Percentiles rank a stretch among this genome's conserved stretches.
Evolutionary conservation across 2,329 filamentous ascomycete species (phyloP).

Genomic region (Cyanodermella asteris): DNA sequence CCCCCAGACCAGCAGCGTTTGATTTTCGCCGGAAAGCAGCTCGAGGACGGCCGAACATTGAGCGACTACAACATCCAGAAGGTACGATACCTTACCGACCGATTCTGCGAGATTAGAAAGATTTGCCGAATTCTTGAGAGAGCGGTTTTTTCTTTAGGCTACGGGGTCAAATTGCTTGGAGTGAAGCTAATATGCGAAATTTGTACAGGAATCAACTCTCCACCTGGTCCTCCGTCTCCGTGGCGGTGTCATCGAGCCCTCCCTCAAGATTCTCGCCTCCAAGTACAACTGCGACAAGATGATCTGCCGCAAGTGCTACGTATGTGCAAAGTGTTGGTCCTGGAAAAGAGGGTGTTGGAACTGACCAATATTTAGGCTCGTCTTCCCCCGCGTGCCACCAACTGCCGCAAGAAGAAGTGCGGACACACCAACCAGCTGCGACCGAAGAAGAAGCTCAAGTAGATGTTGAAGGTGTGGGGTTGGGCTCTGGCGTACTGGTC

Average conservation of each 20-base stretch:
- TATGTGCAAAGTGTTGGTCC: conserved; percentile 29
- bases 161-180: not conserved
- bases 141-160: not conserved
- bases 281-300: conserved; percentile 99
- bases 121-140: not conserved
- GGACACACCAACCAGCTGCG: conserved; percentile 99
- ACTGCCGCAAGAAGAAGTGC: conserved; percentile 99
- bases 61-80: conserved; percentile 99
- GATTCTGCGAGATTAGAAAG: not conserved
- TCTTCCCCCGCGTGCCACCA: conserved; percentile 94
- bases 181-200: not conserved
- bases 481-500: not conserved
- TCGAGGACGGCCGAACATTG: conserved; percentile 92
- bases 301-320: conserved; percentile 99
- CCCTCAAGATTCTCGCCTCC: conserved; percentile 90
- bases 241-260: conserved; percentile 98
- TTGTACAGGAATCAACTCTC: conserved; percentile 71
- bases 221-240: conserved; percentile 96
- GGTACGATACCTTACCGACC: conserved; percentile 30
- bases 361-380: conserved; percentile 37
- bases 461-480: too few species aligned
- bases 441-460: conserved; percentile 99
- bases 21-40: conserved; percentile 98
- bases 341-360: too few species aligned
- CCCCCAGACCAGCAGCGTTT: conserved; percentile 94